phyloP scores from a whole-genome alignment of 1,284 basidiomycete genomes.

The Rhodotorula sp. region DNA sequence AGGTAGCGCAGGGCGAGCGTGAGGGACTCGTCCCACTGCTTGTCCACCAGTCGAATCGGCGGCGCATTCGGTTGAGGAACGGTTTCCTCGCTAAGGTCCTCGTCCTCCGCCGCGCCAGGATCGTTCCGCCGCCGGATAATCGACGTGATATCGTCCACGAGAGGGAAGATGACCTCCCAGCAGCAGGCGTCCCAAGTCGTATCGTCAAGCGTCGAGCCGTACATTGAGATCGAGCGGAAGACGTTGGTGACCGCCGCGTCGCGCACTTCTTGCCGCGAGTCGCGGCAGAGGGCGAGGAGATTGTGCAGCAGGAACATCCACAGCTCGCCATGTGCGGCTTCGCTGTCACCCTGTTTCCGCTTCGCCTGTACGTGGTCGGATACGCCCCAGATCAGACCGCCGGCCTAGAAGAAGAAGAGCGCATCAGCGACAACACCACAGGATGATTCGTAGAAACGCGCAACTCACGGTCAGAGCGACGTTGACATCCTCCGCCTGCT shows the following conservation, averaged over 20 bases:
- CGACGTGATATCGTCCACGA: conserved; percentile 64
- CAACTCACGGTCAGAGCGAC: conserved; percentile 73
- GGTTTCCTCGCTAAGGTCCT: conserved; percentile 11
- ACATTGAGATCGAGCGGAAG: conserved; percentile 89
- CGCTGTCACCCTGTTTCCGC: conserved; percentile 62
- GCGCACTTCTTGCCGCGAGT: conserved; percentile 79
- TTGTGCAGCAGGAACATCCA: conserved; percentile 90
- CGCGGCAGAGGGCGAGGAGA: conserved; percentile 76
- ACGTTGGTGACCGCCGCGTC: conserved; percentile 92
- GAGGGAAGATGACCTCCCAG: conserved; percentile 86
- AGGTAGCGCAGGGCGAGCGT: conserved; percentile 79
- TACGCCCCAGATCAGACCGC: conserved; percentile 84
- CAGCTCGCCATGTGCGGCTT: conserved; percentile 56
- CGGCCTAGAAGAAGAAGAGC: conserved; percentile 46
- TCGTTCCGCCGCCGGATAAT: conserved; percentile 18
- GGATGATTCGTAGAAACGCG: background rate
- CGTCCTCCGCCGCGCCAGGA: background rate
- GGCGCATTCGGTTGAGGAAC: conserved; percentile 35
- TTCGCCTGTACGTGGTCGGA: conserved; percentile 75
- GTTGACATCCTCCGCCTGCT: conserved; percentile 84
- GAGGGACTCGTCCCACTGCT: conserved; percentile 79
- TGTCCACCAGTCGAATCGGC: conserved; percentile 37
- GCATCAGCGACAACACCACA: background rate
- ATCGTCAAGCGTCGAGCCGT: conserved; percentile 74
- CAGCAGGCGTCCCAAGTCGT: conserved; percentile 84